These are phyloP conservation scores for Ascochyta koolunga DNA, from an alignment of 2,329 filamentous ascomycete species.

Conservation along the genomic window DNA sequence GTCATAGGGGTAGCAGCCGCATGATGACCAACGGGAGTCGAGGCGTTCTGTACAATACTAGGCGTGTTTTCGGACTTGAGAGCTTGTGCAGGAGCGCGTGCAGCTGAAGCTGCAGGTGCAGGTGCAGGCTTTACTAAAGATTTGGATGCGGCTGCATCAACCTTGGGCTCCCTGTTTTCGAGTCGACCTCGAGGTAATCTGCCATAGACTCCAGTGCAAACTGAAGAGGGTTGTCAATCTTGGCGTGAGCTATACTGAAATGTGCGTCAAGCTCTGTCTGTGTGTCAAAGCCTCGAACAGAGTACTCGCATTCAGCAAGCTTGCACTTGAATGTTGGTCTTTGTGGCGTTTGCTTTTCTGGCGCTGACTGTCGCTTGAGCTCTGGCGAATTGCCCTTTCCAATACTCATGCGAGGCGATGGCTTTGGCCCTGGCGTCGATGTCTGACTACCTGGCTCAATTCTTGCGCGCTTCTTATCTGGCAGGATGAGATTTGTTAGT, in stretches of 20 bases:
- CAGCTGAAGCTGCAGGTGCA: slow-evolving; percentile 15
- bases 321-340: slow-evolving; percentile 60
- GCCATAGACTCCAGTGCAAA: slow-evolving; percentile 62
- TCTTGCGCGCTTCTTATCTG: slow-evolving; percentile 63
- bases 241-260: slow-evolving; percentile 58
- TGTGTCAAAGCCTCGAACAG: slow-evolving; percentile 61
- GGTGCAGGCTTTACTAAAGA: slow-evolving; percentile 30
- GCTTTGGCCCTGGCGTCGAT: slow-evolving; percentile 49
- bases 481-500: slow-evolving; percentile 64
- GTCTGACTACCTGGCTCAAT: slow-evolving; percentile 49
- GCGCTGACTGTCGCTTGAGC: slow-evolving; percentile 53
- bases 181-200: slow-evolving; percentile 57
- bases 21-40: slow-evolving; percentile 43
- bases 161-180: slow-evolving; percentile 49
- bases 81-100: slow-evolving; percentile 33
- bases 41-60: slow-evolving; percentile 37
- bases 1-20: slow-evolving; percentile 46
- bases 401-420: slow-evolving; percentile 48
- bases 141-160: slow-evolving; percentile 30
- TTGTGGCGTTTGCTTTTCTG: slow-evolving; percentile 52
- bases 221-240: slow-evolving; percentile 61
- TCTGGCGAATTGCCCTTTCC: slow-evolving; percentile 51
- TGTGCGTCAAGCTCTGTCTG: slow-evolving; percentile 63
- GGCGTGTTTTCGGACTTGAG: slow-evolving; percentile 45
- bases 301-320: slow-evolving; percentile 59